phyloP scores from a whole-genome alignment of 2,329 filamentous ascomycete species.

The Epichloe glyceriae region DNA sequence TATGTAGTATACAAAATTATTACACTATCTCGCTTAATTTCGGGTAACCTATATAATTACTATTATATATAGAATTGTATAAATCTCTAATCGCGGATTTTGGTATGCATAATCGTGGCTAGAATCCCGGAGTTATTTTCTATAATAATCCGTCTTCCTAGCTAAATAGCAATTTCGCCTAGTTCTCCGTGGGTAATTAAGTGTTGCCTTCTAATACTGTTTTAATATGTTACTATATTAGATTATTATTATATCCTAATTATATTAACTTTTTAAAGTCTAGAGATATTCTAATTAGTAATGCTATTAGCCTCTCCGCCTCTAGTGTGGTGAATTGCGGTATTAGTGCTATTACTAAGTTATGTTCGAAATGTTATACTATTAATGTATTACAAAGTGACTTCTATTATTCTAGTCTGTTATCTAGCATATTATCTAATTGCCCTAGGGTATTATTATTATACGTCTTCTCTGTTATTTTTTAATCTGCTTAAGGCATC shows the following conservation, averaged over 20 bases:
- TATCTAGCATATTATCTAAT: background rate
- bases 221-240: too few relatives aligned
- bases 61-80: background rate
- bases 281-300: background rate
- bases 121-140: background rate
- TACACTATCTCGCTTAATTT: background rate
- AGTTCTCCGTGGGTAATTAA: too few relatives aligned
- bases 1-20: background rate
- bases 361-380: background rate
- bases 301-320: background rate
- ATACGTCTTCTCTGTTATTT: background rate
- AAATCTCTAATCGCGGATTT: too few relatives aligned
- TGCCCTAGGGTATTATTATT: background rate
- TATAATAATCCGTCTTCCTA: background rate
- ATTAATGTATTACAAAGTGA: fast-evolving
- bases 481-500: background rate
- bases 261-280: background rate
- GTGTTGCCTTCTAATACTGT: too few relatives aligned
- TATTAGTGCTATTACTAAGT: background rate
- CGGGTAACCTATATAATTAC: background rate
- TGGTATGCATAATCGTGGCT: too few relatives aligned
- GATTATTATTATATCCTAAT: background rate
- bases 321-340: fast-evolving
- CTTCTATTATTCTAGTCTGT: background rate
- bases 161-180: background rate